A percentile compares a stretch with the other conserved stretches of the same genome.
phyloP scores from a whole-genome alignment of 768 basidiomycete genomes.

The Nidularia sp. region DNA sequence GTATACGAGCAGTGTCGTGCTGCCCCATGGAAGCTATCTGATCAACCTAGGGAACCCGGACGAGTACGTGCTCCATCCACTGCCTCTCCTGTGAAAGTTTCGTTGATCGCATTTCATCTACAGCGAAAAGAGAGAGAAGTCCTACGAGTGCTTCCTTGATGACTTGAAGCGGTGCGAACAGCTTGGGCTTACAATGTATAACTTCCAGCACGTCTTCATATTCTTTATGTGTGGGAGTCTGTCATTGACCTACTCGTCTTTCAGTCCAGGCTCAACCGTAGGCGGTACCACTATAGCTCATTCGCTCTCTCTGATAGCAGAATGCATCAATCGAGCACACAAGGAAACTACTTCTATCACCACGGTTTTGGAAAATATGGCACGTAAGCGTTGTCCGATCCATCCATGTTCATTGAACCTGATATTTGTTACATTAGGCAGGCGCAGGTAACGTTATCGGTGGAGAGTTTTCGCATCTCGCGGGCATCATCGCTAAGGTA shows the following conservation, averaged over 20 bases:
- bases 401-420: background rate
- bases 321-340: conserved; percentile 74
- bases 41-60: conserved; percentile 84
- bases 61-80: conserved; percentile 35
- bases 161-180: conserved; percentile 76
- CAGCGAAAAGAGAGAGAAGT: conserved; percentile 66
- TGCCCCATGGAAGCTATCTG: conserved; percentile 85
- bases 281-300: conserved; percentile 58
- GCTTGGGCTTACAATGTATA: conserved; percentile 71
- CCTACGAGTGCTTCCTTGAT: conserved; percentile 78
- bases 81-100: background rate
- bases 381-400: conserved; percentile 10
- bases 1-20: conserved; percentile 57
- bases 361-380: conserved; percentile 85
- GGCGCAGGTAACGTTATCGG: conserved; percentile 80
- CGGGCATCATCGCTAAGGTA: conserved; percentile 63
- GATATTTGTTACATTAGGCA: conserved; percentile 39
- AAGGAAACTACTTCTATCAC: conserved; percentile 49
- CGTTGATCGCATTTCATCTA: background rate
- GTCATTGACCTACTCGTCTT: background rate
- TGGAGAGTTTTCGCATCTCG: conserved; percentile 63
- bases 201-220: conserved; percentile 68
- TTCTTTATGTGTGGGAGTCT: too few species aligned
- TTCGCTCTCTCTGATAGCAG: conserved; percentile 62
- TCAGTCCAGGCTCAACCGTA: conserved; percentile 72